Percentiles rank a stretch among this genome's conserved stretches.
Evolutionary conservation across 495 filamentous ascomycete species (phyloP).

Genomic region (Neurospora sp.): DNA sequence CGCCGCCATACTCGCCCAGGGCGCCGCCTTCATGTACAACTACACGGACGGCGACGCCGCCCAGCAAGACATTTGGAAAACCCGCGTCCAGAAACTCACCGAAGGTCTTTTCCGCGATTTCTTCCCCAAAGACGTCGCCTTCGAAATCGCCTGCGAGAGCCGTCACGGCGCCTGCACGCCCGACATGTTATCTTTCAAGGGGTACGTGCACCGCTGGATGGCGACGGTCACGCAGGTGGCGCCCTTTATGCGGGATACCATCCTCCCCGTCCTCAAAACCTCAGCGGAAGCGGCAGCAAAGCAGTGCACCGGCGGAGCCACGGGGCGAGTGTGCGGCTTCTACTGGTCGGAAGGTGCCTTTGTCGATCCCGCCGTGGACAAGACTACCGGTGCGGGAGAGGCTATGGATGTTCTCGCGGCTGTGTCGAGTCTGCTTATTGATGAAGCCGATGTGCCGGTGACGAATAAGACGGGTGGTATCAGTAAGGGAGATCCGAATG

Average conservation of each 20-base stretch:
- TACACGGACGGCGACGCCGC: slow-evolving; percentile 19
- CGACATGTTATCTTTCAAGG: slow-evolving; percentile 76
- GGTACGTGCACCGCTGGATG: slow-evolving; percentile 71
- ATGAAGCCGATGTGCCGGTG: slow-evolving; percentile 9
- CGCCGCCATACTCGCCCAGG: slow-evolving; percentile 59
- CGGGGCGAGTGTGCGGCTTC: slow-evolving; percentile 52
- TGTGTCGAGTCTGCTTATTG: slow-evolving; percentile 43
- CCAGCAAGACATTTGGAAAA: slow-evolving; percentile 37
- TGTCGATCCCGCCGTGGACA: slow-evolving; percentile 65
- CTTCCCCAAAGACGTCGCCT: slow-evolving; percentile 46
- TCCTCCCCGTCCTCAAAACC: slow-evolving; percentile 51
- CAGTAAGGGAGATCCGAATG: slow-evolving; percentile 15
- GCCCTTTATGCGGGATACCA: slow-evolving; percentile 47
- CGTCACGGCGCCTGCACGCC: slow-evolving; percentile 50
- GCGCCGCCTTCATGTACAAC: slow-evolving; percentile 71
- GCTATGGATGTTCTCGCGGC: slow-evolving; percentile 58
- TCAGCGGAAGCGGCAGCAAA: slow-evolving; percentile 56
- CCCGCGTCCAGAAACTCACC: slow-evolving; percentile 49
- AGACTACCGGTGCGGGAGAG: slow-evolving; percentile 50
- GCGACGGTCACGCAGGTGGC: slow-evolving; percentile 59
- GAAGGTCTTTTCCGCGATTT: slow-evolving; percentile 49
- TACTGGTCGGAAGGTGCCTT: slow-evolving; percentile 27
- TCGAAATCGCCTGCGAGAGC: slow-evolving; percentile 59
- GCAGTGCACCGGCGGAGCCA: slow-evolving; percentile 52
- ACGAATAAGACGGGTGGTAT: slow-evolving; percentile 19